A percentile compares a stretch with the other conserved stretches of the same genome.
These are phyloP conservation scores for Globisporangium apiculatum DNA, from an alignment of 352 stramenopile species.

Conservation along the genomic window DNA sequence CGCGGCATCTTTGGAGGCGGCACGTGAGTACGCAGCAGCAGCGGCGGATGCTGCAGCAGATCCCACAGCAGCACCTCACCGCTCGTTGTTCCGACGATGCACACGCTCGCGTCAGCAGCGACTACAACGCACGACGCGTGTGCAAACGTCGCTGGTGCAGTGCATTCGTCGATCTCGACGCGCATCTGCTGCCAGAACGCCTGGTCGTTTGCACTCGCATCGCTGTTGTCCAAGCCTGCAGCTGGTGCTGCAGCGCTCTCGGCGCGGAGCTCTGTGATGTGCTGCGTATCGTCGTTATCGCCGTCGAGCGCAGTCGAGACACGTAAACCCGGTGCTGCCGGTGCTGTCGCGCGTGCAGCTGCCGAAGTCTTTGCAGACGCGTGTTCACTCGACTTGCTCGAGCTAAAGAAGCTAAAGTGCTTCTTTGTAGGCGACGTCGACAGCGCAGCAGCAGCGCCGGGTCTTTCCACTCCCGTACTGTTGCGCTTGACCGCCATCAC, in stretches of 20 bases:
- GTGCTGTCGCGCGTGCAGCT: background rate
- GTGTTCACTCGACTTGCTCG: conserved; percentile 2
- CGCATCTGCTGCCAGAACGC: conserved; percentile 28
- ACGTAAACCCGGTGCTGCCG: background rate
- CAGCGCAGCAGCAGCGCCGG: background rate
- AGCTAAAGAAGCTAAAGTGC: conserved; percentile 18
- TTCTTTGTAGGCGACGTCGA: conserved; percentile 7
- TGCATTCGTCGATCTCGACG: conserved; percentile 16
- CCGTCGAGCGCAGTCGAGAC: background rate
- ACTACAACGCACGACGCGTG: conserved; percentile 28
- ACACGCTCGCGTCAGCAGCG: conserved; percentile 14
- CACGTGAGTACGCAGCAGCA: conserved; percentile 15
- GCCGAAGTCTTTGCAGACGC: background rate
- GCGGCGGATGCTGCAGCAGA: conserved; percentile 14
- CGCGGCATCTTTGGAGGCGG: conserved; percentile 18
- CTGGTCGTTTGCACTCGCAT: background rate
- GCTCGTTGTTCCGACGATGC: conserved; percentile 26
- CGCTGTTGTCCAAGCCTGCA: background rate
- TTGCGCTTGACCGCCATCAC: background rate
- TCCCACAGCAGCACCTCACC: conserved; percentile 29
- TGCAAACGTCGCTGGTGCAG: conserved; percentile 12
- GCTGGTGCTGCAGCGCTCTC: background rate
- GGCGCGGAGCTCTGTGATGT: background rate
- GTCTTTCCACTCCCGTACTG: too few relatives aligned
- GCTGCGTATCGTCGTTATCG: background rate